Percentiles rank a stretch among this genome's conserved stretches.
Evolutionary conservation across 2,329 filamentous ascomycete genomes (phyloP).

Genomic region (Rasamsonia emersonii): DNA sequence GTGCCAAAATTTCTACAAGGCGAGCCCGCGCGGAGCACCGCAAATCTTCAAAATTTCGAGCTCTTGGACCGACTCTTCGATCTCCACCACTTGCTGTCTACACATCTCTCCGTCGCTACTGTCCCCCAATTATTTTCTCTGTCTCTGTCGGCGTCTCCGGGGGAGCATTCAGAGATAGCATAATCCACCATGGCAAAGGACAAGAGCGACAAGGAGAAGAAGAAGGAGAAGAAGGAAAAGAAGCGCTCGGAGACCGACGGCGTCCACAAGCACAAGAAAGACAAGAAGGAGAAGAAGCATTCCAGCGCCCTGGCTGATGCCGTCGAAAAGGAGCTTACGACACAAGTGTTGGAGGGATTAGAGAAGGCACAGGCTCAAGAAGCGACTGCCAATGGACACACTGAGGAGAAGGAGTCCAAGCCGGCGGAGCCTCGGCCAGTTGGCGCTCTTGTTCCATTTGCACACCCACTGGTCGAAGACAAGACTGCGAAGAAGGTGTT

Average conservation of each 20-base stretch:
- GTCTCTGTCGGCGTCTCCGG: conserved; percentile 9
- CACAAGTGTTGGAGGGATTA: conserved; percentile 27
- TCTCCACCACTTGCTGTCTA: no score
- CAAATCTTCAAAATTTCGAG: conserved; percentile 11
- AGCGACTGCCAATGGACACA: conserved; percentile 15
- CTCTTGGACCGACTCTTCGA: conserved; percentile 13
- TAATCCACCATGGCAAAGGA: conserved; percentile 36
- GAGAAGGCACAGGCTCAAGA: conserved; percentile 20
- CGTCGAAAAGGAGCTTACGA: conserved; percentile 31
- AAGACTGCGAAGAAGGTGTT: conserved; percentile 44
- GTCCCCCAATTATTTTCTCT: conserved; percentile 3
- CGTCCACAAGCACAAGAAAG: conserved; percentile 30
- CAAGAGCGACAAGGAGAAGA: conserved; percentile 28
- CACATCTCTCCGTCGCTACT: conserved; percentile 12
- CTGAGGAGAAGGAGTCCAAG: conserved; percentile 6
- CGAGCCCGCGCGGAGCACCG: conserved; percentile 7
- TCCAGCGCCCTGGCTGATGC: conserved; percentile 30
- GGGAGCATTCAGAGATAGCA: conserved; percentile 9
- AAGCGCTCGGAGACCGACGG: conserved; percentile 40
- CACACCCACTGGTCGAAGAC: conserved; percentile 42
- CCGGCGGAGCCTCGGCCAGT: conserved; percentile 25
- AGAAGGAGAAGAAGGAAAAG: conserved; percentile 36
- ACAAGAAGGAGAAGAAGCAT: conserved; percentile 39
- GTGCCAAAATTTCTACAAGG: conserved; percentile 28
- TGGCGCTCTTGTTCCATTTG: conserved; percentile 42